Base-by-base conservation (phyloP, 2,329 filamentous ascomycete species). In the Cadophora sp. region DNA sequence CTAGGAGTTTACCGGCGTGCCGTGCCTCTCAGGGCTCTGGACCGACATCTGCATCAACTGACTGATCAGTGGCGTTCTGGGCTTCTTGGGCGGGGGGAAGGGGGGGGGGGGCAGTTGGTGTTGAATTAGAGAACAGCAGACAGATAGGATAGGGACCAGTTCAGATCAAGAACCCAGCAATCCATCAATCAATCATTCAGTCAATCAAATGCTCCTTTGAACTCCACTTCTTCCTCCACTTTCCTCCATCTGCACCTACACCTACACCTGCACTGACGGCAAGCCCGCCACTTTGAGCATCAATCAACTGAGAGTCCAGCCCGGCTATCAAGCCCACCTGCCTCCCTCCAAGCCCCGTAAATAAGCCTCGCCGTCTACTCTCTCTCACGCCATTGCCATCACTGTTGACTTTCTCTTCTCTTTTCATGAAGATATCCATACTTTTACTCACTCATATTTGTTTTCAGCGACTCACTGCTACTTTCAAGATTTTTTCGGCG, bases 21-120 rank as follows among this genome's bases (percentile, higher is more conserved):
- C 27, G 29, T 51, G 48, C 50, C 37, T 34, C n/a, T 53, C 46
- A 63, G 27, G 46, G 61, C 61, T 37, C 48, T 53, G n/a, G 43
- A 48, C 43, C 27, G 26, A 55, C 27, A 55, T 4, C 51, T 55
- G 51, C 51, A 55, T 55, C 51, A 27, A 53, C 48, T 51, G 48
- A 51, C 48, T 51, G 48, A 53, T 24, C 50, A 29, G 24, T 24
- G 22, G 50, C 12, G 50, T 27, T 53, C 50, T 53, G 50, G 50
- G 24, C 50, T 27, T 53, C 50, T 53, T 27, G 50, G 50, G 50
- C 7, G 50, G 7, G 50, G 7, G 34, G 8, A 37, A 12, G 34
- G 34, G 8, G 14, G 34, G 7, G 34, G 3, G 1, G 3, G 50
- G 7, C 8, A 26, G 48, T 48, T n/a, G 43, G 19, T 48, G 12